phyloP scores from a whole-genome alignment of 192 early-diverging fungal species.

The Linderina pennispora region DNA sequence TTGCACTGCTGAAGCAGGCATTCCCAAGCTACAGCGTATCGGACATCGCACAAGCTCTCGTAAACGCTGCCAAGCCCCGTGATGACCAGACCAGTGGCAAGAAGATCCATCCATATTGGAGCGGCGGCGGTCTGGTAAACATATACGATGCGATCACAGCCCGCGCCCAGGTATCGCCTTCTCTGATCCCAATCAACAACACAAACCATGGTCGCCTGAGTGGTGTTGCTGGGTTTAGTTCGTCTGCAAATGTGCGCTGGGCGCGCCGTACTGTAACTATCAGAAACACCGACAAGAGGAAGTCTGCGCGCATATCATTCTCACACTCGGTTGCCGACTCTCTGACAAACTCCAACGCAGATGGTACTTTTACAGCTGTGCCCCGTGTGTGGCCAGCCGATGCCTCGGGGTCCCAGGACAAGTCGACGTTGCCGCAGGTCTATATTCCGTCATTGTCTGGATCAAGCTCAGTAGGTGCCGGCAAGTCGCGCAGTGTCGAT shows the following conservation, averaged over 20 bases:
- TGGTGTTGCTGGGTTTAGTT: neutral
- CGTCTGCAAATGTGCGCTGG: conserved; percentile 2
- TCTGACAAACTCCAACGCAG: conserved; percentile 21
- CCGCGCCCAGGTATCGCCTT: conserved; percentile 49
- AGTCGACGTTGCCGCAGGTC: conserved; percentile 7
- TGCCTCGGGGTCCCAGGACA: too few species aligned
- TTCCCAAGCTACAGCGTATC: conserved; percentile 18
- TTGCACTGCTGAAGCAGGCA: conserved; percentile 59
- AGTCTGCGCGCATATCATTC: conserved; percentile 7
- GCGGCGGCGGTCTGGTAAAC: conserved; percentile 71
- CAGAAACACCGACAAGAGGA: conserved; percentile 18
- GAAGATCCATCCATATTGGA: conserved; percentile 36
- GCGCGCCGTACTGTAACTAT: conserved; percentile 15
- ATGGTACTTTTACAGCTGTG: conserved; percentile 7
- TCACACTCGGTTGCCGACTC: conserved; percentile 16
- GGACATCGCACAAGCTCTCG: conserved; percentile 25
- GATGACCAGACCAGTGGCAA: conserved; percentile 22
- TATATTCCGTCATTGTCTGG: neutral
- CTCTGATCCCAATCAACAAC: conserved; percentile 49
- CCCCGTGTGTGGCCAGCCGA: conserved; percentile 29
- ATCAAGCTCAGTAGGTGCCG: conserved; percentile 12
- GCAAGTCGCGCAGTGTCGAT: conserved; percentile 7
- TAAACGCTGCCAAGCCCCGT: conserved; percentile 53
- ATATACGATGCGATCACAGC: conserved; percentile 53
- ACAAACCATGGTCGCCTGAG: conserved; percentile 4